Percentiles rank a stretch among this genome's conserved stretches.
Conservation (phyloP, 2,329 filamentous ascomycete genomes). For the Hymenotorrendiella dingleyae region DNA sequence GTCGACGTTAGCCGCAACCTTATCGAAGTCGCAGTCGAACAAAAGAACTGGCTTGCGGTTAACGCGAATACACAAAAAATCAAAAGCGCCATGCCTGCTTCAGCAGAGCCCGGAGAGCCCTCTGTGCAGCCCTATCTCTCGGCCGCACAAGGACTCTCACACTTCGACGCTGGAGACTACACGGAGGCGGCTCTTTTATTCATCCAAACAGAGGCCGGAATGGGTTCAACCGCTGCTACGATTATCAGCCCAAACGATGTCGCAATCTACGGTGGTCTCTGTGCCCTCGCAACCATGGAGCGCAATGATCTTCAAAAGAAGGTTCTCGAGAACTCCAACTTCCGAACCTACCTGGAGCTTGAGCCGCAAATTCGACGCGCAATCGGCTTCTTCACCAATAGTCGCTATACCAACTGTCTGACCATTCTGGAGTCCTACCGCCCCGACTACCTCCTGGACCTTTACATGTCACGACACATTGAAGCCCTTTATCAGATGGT, state of each 20-base stretch:
- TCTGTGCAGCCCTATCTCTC: constrained; percentile 45
- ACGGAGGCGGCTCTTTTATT: constrained; percentile 67
- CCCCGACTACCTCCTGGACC: constrained; percentile 82
- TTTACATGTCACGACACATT: constrained; percentile 75
- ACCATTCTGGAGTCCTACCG: constrained; percentile 75
- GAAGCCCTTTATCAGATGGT: constrained; percentile 65
- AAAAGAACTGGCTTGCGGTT: constrained; percentile 69
- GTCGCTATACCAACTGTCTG: constrained; percentile 81
- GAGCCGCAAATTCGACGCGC: constrained; percentile 93
- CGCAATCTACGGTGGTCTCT: constrained; percentile 84
- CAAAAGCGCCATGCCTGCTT: constrained; percentile 40
- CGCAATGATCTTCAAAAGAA: constrained; percentile 65
- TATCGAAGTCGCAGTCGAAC: constrained; percentile 68
- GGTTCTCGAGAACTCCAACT: constrained; percentile 74
- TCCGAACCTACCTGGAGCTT: constrained; percentile 83
- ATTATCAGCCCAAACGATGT: constrained; percentile 81
- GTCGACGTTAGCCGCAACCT: constrained; percentile 76
- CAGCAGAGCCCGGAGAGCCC: constrained; percentile 39
- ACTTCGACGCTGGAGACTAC: constrained; percentile 51
- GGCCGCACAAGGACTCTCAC: constrained; percentile 55
- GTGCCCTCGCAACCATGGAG: constrained; percentile 85
- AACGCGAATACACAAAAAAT: constrained; percentile 63
- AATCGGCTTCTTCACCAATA: constrained; percentile 81
- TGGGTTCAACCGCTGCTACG: constrained; percentile 56
- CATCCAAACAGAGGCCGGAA: constrained; percentile 33